Evolutionary conservation across 169 alveolate genomes (phyloP).

Genomic region (Plasmodium gaboni): DNA sequence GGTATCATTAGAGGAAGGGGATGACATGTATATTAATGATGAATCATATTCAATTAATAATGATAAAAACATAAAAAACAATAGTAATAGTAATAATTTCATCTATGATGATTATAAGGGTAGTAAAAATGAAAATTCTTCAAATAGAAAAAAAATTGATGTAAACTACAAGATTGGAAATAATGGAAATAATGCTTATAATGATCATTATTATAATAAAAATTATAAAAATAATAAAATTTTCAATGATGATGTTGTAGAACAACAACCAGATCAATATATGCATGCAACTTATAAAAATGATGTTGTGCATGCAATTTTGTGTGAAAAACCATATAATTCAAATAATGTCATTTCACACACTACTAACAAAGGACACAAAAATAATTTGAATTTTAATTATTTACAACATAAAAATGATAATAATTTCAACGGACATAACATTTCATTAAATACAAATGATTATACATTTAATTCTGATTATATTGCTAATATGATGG

Average conservation of each 20-base stretch:
- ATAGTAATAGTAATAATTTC: slow-evolving; percentile 7
- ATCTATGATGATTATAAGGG: not conserved
- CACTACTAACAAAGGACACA: not conserved
- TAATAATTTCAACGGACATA: not conserved
- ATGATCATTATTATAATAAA: too few relatives aligned
- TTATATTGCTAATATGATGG: not conserved
- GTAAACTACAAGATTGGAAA: not conserved
- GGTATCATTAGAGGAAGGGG: slow-evolving; percentile 52
- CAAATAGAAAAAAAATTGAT: slow-evolving; percentile 5
- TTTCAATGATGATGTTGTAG: not conserved
- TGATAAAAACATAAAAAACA: slow-evolving; percentile 7
- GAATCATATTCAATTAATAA: slow-evolving; percentile 45
- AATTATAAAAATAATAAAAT: too few relatives aligned
- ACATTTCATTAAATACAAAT: not conserved
- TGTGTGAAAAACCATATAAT: slow-evolving; percentile 4
- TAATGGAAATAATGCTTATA: not conserved
- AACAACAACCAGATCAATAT: not conserved
- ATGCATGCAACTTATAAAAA: not conserved
- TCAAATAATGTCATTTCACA: not conserved
- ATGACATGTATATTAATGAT: slow-evolving; percentile 25
- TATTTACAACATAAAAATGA: not conserved
- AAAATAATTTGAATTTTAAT: not conserved
- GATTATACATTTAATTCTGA: slow-evolving; percentile 20
- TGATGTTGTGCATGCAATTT: not conserved
- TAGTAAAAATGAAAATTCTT: not conserved